phyloP scores from a whole-genome alignment of 1,284 basidiomycete genomes.

The Cryptococcus amylolentus region DNA sequence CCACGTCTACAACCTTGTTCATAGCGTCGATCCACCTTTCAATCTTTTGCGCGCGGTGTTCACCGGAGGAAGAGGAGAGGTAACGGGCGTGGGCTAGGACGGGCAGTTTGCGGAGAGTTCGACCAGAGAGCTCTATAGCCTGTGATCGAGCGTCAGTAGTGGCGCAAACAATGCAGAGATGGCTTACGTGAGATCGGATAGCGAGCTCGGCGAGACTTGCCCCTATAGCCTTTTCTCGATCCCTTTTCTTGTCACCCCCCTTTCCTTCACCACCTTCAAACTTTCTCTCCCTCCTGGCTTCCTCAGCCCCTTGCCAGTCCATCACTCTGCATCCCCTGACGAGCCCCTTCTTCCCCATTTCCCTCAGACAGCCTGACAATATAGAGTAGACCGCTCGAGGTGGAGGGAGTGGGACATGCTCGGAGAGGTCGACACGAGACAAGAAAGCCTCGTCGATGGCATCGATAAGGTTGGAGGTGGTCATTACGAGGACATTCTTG shows the following conservation, averaged over 20 bases:
- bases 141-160: slow-evolving; percentile 23
- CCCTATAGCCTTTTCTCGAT: slow-evolving; percentile 51
- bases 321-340: slow-evolving; percentile 52
- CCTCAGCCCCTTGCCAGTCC: slow-evolving; percentile 6
- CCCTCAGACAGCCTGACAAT: slow-evolving; percentile 73
- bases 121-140: slow-evolving; percentile 78
- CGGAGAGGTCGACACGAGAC: slow-evolving; percentile 93
- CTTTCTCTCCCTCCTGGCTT: slow-evolving; percentile 2
- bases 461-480: slow-evolving; percentile 91
- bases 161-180: not conserved
- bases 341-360: slow-evolving; percentile 72
- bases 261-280: not conserved
- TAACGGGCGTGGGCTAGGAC: slow-evolving; percentile 84
- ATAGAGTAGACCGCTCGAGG: slow-evolving; percentile 92
- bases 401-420: slow-evolving; percentile 87
- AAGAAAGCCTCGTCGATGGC: slow-evolving; percentile 95
- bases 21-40: slow-evolving; percentile 58
- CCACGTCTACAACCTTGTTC: slow-evolving; percentile 60
- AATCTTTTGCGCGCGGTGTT: slow-evolving; percentile 9
- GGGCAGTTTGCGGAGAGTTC: slow-evolving; percentile 81
- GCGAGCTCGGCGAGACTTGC: slow-evolving; percentile 64
- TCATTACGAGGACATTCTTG: slow-evolving; percentile 93
- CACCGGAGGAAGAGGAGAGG: slow-evolving; percentile 51
- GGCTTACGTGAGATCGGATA: slow-evolving; percentile 65
- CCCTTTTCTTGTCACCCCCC: slow-evolving; percentile 2